These are phyloP conservation scores for Phytopythium delawarense DNA, from an alignment of 352 stramenopile genomes.

Conservation along the genomic window DNA sequence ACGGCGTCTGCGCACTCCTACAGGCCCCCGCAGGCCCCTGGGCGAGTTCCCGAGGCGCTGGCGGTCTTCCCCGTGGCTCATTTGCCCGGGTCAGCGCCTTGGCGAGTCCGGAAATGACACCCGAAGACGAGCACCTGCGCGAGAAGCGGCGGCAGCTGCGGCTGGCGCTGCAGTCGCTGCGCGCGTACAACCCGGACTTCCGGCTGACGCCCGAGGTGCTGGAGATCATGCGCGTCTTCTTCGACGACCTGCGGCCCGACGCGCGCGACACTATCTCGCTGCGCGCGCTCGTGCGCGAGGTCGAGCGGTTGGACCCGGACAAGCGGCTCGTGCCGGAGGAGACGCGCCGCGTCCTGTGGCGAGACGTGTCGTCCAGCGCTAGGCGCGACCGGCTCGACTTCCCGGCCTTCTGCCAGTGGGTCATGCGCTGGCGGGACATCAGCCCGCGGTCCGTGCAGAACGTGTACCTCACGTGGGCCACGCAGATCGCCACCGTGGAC, in stretches of 20 bases:
- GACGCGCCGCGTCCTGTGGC: conserved; percentile 36
- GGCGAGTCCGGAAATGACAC: not conserved
- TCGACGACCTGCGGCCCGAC: conserved; percentile 60
- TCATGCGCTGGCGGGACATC: conserved; percentile 79
- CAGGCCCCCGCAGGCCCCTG: not conserved
- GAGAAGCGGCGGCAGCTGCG: conserved; percentile 29
- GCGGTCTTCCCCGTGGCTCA: not conserved
- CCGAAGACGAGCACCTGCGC: conserved; percentile 7
- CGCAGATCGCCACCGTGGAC: conserved; percentile 63
- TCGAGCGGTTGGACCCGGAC: conserved; percentile 59
- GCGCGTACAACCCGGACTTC: conserved; percentile 83
- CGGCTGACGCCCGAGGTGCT: conserved; percentile 74
- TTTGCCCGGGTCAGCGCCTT: not conserved
- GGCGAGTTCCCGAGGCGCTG: not conserved
- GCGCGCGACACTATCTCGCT: conserved; percentile 44
- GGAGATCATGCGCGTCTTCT: conserved; percentile 79
- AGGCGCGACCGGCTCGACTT: conserved; percentile 54
- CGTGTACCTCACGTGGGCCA: conserved; percentile 76
- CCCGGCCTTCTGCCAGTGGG: conserved; percentile 61
- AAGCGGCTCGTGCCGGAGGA: conserved; percentile 40
- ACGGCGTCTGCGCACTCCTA: not conserved
- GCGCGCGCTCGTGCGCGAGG: conserved; percentile 47
- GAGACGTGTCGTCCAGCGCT: conserved; percentile 22
- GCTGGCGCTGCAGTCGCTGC: conserved; percentile 55
- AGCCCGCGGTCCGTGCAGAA: conserved; percentile 58